phyloP scores from a whole-genome alignment of 2,329 filamentous ascomycete genomes.

The Clonostachys chloroleuca region DNA sequence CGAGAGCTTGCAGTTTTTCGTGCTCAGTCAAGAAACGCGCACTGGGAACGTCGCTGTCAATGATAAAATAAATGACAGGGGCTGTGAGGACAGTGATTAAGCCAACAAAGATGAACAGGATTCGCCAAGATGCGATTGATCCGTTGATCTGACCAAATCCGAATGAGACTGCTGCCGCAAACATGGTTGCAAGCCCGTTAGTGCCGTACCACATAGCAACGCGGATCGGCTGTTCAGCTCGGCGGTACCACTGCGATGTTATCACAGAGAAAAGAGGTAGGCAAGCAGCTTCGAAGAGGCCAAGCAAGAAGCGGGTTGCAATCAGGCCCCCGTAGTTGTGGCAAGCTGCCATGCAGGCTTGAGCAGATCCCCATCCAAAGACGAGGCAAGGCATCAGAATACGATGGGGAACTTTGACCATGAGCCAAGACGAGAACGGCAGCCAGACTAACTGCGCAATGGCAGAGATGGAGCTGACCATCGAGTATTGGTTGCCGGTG shows the following conservation, averaged over 20 bases:
- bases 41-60: slow-evolving; percentile 5
- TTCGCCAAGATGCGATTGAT: slow-evolving; percentile 8
- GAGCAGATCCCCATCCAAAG: slow-evolving; percentile 1
- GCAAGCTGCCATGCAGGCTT: slow-evolving; percentile 1
- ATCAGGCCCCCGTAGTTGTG: slow-evolving; percentile 16
- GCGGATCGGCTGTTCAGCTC: neutral
- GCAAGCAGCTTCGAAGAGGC: slow-evolving; percentile 4
- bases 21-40: slow-evolving; percentile 6
- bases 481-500: neutral
- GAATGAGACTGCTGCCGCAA: slow-evolving; percentile 11
- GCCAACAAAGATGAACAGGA: slow-evolving; percentile 11
- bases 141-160: slow-evolving; percentile 11
- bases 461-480: neutral
- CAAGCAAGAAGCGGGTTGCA: slow-evolving; percentile 3
- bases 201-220: neutral
- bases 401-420: neutral
- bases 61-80: slow-evolving; percentile 4
- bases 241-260: slow-evolving; percentile 25
- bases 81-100: slow-evolving; percentile 8
- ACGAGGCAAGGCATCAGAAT: neutral
- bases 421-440: neutral
- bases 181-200: neutral
- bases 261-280: slow-evolving; percentile 12
- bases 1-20: slow-evolving; percentile 38
- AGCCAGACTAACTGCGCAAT: neutral